Evolutionary conservation across 192 early-diverging fungal genomes (phyloP), one percentile per base, ranked within the genome.

Genomic region (Umbelopsis sp.): DNA sequence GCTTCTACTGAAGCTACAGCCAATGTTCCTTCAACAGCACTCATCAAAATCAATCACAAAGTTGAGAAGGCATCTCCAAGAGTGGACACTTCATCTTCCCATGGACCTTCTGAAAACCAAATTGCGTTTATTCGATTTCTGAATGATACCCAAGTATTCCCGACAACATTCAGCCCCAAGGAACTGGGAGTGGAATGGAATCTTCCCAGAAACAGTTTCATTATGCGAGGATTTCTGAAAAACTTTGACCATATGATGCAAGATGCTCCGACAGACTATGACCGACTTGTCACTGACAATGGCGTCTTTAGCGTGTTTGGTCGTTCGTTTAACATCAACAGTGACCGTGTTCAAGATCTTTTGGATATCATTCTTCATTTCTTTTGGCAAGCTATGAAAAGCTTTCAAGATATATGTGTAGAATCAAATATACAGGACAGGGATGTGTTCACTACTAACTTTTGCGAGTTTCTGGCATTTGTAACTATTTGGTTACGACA

Each of bases 111-210:
- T 0, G 29, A 62, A 62, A 29, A 9, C 17, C 56, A 62, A 32
- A 29, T 62, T 2, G 17, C 2, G 0, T 62, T 62, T 20, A 62
- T 34, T 14, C 56, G 31, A 12, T 62, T 62, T 31, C 29, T 62
- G 5, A 62, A 62, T 62, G 56, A 62, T 62, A 62, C 56, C 56
- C 56, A 31, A 10, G 31, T 34, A 14, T 62, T 62, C 8, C 31
- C 56, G 7, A 20, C 31, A 2, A 62, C 56, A 32, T 62, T 29
- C 56, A 62, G 56, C 20, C 31, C 31, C 20, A 62, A 32, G n/a
- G 56, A 62, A 34, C 26, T 32, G 16, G 17, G 31, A 11, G 34
- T 62, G 12, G 29, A 62, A 34, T 62, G 56, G 56, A 26, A 32
- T 4, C 29, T 34, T 11, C 56, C 56, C 4, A n/a, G 12, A 14